Evolutionary conservation across 257 asterid species (phyloP).

Genomic region (Solanum verrucosum): DNA sequence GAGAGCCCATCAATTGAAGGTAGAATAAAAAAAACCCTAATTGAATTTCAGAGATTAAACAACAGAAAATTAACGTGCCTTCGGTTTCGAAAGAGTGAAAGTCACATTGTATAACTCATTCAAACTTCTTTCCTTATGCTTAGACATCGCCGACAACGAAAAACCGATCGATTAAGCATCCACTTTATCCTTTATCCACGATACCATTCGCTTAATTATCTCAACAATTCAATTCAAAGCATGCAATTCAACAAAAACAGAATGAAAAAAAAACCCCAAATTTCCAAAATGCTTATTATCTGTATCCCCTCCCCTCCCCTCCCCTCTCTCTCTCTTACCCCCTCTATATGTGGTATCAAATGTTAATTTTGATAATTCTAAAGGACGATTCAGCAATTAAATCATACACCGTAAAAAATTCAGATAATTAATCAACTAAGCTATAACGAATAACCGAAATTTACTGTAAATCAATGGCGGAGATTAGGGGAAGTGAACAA

Average conservation of each 20-base stretch:
- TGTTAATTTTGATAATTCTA: neutral
- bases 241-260: neutral
- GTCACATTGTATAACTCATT: conserved; percentile 48
- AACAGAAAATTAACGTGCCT: conserved; percentile 31
- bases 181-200: neutral
- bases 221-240: neutral
- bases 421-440: neutral
- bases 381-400: neutral
- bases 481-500: neutral
- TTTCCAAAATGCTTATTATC: neutral
- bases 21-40: conserved; percentile 33
- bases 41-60: neutral
- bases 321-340: neutral
- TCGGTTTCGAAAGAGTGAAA: conserved; percentile 30
- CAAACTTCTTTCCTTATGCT: conserved; percentile 41
- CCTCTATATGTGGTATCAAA: neutral
- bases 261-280: neutral
- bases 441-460: neutral
- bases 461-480: neutral
- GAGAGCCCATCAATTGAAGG: neutral
- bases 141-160: conserved; percentile 37
- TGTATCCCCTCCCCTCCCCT: neutral
- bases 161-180: conserved; percentile 35
- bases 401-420: neutral
- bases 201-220: conserved; percentile 1